Percentiles rank a stretch among this genome's conserved stretches.
These are phyloP conservation scores for Penicillium sp. DNA, from an alignment of 2,329 filamentous ascomycete species.

Conservation along the genomic window DNA sequence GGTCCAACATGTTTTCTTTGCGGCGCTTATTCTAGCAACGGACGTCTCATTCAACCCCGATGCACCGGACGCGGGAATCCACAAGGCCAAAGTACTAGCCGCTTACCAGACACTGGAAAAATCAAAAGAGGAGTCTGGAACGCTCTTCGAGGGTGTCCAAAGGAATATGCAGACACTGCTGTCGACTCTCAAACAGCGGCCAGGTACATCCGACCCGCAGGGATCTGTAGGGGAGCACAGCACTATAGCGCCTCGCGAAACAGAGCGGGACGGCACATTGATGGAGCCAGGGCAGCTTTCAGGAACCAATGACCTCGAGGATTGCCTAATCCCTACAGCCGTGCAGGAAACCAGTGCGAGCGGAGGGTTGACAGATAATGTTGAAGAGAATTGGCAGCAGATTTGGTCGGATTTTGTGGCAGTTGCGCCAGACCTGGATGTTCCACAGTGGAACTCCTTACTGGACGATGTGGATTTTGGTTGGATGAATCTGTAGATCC, in stretches of 20 bases:
- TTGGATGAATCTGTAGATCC: background rate
- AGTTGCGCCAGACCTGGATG: constrained; percentile 19
- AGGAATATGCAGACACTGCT: constrained; percentile 21
- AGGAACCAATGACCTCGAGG: background rate
- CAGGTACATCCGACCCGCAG: background rate
- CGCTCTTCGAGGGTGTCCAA: constrained; percentile 16
- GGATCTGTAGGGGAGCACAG: background rate
- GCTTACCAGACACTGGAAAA: constrained; percentile 18
- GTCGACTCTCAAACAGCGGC: constrained; percentile 17
- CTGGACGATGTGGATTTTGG: constrained; percentile 20
- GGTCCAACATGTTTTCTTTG: constrained; percentile 26
- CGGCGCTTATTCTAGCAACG: constrained; percentile 25
- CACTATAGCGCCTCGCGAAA: background rate
- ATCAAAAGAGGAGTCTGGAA: constrained; percentile 18
- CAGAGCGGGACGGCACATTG: background rate
- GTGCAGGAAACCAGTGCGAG: background rate
- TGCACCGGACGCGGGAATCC: constrained; percentile 15
- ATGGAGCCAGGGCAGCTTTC: background rate
- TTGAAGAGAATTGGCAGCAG: constrained; percentile 16
- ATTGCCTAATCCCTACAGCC: background rate
- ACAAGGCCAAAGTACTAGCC: constrained; percentile 17
- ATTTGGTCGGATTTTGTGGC: constrained; percentile 22
- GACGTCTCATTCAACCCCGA: constrained; percentile 24
- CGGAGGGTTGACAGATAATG: constrained; percentile 3
- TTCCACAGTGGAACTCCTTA: constrained; percentile 21